Percentiles rank a stretch among this genome's conserved stretches.
Conservation (phyloP, 139 green algal species). For the Spirogloea muscicola region DNA sequence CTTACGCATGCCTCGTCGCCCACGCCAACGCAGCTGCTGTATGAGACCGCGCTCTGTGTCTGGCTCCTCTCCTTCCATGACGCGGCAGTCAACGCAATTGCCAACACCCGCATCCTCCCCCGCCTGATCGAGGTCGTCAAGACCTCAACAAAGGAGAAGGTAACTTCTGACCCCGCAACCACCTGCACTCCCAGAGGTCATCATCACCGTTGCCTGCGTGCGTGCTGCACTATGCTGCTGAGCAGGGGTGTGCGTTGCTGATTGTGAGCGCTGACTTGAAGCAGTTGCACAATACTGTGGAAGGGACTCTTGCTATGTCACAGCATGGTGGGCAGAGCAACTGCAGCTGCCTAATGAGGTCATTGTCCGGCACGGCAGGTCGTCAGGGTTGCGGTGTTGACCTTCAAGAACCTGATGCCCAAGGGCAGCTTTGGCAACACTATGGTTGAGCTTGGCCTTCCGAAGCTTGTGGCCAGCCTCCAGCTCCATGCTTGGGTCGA, state of each 20-base stretch:
- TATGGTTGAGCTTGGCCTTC: constrained; percentile 41
- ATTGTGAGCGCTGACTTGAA: no score
- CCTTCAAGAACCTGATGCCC: constrained; percentile 79
- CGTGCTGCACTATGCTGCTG: no score
- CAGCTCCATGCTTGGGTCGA: constrained; percentile 39
- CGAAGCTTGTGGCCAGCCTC: constrained; percentile 32
- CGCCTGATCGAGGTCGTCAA: constrained; percentile 78
- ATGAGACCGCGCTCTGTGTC: constrained; percentile 82
- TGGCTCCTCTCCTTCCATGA: constrained; percentile 88
- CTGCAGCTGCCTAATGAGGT: no score
- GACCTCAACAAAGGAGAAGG: constrained; percentile 82
- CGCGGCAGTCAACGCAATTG: constrained; percentile 61
- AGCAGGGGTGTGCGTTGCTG: no score
- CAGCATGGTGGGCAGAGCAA: no score
- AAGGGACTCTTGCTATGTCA: no score
- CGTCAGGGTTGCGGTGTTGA: constrained; percentile 75
- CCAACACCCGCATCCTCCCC: constrained; percentile 55
- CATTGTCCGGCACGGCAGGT: constrained; percentile 62
- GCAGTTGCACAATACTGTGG: no score
- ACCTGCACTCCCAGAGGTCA: no score
- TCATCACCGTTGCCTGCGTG: no score
- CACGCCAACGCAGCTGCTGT: constrained; percentile 93
- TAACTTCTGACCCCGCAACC: no score
- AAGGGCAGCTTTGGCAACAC: constrained; percentile 13
- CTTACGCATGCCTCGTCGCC: no score